Evolutionary conservation across 352 stramenopile species (phyloP).

Genomic region (Globisporangium okanoganense): DNA sequence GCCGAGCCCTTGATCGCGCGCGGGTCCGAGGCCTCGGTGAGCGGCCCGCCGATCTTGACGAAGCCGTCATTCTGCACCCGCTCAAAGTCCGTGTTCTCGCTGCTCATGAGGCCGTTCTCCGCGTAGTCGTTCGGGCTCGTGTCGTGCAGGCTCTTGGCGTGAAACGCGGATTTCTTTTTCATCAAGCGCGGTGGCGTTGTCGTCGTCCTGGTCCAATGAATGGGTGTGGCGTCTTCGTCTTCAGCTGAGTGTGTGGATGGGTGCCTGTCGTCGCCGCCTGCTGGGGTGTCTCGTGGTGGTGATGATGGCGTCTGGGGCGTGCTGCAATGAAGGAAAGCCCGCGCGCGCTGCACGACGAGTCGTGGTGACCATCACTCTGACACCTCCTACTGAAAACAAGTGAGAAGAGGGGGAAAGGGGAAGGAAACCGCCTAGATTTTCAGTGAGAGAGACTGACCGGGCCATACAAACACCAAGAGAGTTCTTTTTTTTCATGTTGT

Average conservation of each 20-base stretch:
- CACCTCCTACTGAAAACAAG: background rate
- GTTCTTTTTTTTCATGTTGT: background rate
- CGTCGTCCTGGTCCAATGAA: background rate
- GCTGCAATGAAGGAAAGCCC: constrained; percentile 1
- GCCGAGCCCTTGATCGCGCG: constrained; percentile 52
- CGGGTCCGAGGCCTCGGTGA: constrained; percentile 69
- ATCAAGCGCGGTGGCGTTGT: constrained; percentile 1
- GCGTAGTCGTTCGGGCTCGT: constrained; percentile 13
- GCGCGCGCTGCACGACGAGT: background rate
- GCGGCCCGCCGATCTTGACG: constrained; percentile 76
- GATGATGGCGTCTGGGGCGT: background rate
- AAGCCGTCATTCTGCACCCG: constrained; percentile 51
- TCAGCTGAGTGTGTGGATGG: too few relatives aligned
- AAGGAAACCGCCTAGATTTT: constrained; percentile 5
- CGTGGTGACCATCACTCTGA: constrained; percentile 2
- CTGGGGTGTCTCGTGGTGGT: background rate
- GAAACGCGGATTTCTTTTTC: constrained; percentile 12
- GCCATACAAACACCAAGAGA: background rate
- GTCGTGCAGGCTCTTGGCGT: constrained; percentile 5
- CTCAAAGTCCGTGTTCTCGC: constrained; percentile 50
- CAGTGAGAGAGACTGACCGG: background rate
- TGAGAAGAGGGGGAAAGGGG: constrained; percentile 16
- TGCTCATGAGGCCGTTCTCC: constrained; percentile 19
- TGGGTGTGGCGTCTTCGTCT: background rate
- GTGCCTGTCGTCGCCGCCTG: too few relatives aligned